Conservation (phyloP, 345 rosid species). For the Populus pruinosa region DNA sequence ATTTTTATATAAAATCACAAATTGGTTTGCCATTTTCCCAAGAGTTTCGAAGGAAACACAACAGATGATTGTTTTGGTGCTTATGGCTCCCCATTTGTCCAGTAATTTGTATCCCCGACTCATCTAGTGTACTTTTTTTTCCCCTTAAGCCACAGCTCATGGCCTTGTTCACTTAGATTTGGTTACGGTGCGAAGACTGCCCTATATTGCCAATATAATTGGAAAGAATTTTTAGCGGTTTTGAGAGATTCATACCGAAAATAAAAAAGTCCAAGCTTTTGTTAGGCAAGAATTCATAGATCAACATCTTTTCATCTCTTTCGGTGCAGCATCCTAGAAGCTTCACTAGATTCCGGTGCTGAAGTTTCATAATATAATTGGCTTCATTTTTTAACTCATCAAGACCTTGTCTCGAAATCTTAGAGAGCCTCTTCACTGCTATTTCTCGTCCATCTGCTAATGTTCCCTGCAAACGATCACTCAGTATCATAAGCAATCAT, state of each 20-base stretch:
- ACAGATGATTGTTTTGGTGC: too few species aligned
- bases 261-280: background rate
- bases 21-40: too few species aligned
- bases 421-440: constrained; percentile 2
- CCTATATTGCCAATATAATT: too few species aligned
- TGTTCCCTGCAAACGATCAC: background rate
- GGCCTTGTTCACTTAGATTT: too few species aligned
- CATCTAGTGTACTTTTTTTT: too few species aligned
- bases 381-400: constrained; percentile 1
- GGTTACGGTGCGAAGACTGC: too few species aligned
- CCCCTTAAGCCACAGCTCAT: too few species aligned
- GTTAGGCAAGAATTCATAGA: background rate
- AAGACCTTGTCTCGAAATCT: background rate
- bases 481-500: too few species aligned
- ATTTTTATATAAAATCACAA: too few species aligned
- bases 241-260: background rate
- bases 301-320: background rate
- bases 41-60: too few species aligned
- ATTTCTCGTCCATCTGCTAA: background rate
- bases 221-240: background rate
- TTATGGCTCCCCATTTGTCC: too few species aligned
- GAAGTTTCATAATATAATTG: background rate
- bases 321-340: background rate
- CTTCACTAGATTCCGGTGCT: constrained; percentile 3
- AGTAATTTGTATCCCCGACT: too few species aligned